Evolutionary conservation across 768 basidiomycete genomes (phyloP).

Genomic region (Chalciporus sphaerocephalus): DNA sequence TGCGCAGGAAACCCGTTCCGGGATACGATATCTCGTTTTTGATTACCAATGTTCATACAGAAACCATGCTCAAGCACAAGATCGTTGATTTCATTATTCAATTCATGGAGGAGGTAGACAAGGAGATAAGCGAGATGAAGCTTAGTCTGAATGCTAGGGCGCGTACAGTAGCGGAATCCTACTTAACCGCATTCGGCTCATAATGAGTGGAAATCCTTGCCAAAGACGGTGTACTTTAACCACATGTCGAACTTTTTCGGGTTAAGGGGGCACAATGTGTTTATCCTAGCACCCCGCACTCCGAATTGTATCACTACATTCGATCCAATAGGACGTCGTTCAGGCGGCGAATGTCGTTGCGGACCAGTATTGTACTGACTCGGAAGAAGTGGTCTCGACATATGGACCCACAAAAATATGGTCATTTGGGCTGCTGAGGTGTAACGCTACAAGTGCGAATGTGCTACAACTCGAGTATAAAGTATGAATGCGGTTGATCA

Average conservation of each 20-base stretch:
- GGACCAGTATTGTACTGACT: not conserved
- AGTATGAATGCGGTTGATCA: constrained; percentile 15
- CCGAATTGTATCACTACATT: constrained; percentile 17
- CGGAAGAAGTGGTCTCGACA: not conserved
- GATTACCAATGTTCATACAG: constrained; percentile 94
- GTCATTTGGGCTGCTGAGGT: constrained; percentile 10
- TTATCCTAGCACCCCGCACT: constrained; percentile 4
- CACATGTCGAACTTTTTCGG: constrained; percentile 10
- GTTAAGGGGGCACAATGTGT: constrained; percentile 18
- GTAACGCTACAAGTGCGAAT: constrained; percentile 11
- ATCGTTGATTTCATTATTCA: constrained; percentile 99
- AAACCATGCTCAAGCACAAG: constrained; percentile 99
- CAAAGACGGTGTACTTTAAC: constrained; percentile 10
- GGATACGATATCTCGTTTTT: constrained; percentile 99
- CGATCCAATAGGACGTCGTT: not conserved
- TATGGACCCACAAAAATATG: not conserved
- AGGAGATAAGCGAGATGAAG: constrained; percentile 99
- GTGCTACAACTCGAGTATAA: constrained; percentile 21
- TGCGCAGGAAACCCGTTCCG: constrained; percentile 89
- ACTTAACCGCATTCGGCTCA: constrained; percentile 61
- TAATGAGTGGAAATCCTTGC: constrained; percentile 18
- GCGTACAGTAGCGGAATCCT: constrained; percentile 95
- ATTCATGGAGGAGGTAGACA: constrained; percentile 99
- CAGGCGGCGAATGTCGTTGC: not conserved
- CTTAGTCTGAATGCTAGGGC: constrained; percentile 93